Conservation (phyloP, 1,284 basidiomycete genomes). For the Coniophora puteana region DNA sequence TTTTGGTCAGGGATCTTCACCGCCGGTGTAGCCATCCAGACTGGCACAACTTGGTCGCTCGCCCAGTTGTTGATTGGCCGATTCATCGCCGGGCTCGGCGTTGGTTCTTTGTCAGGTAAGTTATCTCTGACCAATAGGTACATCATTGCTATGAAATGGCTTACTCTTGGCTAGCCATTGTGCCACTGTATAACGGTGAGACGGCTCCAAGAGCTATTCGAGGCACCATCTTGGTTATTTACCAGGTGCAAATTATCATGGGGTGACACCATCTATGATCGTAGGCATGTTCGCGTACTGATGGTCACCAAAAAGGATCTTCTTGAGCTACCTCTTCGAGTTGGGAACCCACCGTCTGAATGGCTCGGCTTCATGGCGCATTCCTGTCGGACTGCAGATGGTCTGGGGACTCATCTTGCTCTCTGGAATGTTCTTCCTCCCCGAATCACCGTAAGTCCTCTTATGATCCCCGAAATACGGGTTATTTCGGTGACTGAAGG, state of each 20-base stretch:
- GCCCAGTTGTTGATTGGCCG: slow-evolving; percentile 68
- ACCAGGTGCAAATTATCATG: slow-evolving; percentile 73
- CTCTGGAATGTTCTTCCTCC: slow-evolving; percentile 68
- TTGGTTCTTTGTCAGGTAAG: slow-evolving; percentile 70
- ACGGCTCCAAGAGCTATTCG: slow-evolving; percentile 74
- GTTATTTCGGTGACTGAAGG: too few species aligned
- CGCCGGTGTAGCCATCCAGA: slow-evolving; percentile 68
- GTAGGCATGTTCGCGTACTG: not conserved
- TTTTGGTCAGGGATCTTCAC: slow-evolving; percentile 79
- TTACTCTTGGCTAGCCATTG: slow-evolving; percentile 49
- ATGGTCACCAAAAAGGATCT: slow-evolving; percentile 41
- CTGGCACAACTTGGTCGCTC: slow-evolving; percentile 55
- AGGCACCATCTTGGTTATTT: slow-evolving; percentile 70
- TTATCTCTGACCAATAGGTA: too few species aligned
- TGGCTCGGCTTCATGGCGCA: slow-evolving; percentile 63
- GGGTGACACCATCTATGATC: slow-evolving; percentile 41
- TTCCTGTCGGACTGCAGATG: slow-evolving; percentile 64
- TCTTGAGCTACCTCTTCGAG: slow-evolving; percentile 72
- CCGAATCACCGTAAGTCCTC: slow-evolving; percentile 61
- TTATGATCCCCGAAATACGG: too few species aligned
- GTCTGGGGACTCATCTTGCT: slow-evolving; percentile 61
- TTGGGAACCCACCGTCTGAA: slow-evolving; percentile 56
- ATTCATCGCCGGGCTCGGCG: slow-evolving; percentile 70
- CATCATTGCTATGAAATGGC: not conserved
- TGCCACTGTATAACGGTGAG: slow-evolving; percentile 80